These are phyloP conservation scores for Rhodotorula kratochvilovae DNA, from an alignment of 768 basidiomycete species.

Conservation along the genomic window DNA sequence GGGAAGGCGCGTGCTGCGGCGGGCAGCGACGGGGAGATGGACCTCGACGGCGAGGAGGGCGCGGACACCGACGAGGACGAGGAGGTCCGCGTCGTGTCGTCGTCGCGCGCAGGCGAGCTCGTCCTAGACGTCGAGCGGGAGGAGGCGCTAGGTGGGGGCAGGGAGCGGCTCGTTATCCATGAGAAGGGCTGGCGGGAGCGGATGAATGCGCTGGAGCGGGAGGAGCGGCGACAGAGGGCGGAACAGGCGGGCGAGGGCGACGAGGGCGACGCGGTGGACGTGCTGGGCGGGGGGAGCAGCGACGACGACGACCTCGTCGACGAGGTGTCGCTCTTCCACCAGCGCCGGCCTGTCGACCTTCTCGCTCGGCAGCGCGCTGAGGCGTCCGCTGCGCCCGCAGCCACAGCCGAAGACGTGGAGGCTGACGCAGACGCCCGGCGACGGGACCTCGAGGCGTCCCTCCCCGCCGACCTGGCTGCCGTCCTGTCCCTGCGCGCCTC, in stretches of 20 bases:
- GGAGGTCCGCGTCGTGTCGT: not conserved
- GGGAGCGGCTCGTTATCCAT: constrained; percentile 14
- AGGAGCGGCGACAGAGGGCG: not conserved
- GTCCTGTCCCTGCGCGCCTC: constrained; percentile 29
- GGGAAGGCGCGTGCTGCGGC: not conserved
- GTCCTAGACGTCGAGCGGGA: constrained; percentile 7
- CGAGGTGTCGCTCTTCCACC: constrained; percentile 13
- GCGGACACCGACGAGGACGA: not conserved
- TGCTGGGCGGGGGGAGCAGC: not conserved
- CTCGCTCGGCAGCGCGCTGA: not conserved
- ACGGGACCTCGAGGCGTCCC: not conserved
- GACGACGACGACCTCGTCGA: not conserved
- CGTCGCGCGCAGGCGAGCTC: constrained; percentile 4
- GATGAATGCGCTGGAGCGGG: not conserved
- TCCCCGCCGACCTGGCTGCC: constrained; percentile 30
- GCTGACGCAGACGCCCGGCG: not conserved
- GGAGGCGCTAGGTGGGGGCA: not conserved
- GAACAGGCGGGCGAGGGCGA: not conserved
- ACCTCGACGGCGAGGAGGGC: constrained; percentile 1
- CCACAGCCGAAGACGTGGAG: not conserved
- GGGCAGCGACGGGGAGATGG: not conserved
- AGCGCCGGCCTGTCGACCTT: not conserved
- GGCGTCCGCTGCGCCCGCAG: not conserved
- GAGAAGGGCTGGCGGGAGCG: constrained; percentile 1
- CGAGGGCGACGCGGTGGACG: not conserved